phyloP scores from a whole-genome alignment of 2,329 filamentous ascomycete genomes.

The Pyrenochaeta sp. region DNA sequence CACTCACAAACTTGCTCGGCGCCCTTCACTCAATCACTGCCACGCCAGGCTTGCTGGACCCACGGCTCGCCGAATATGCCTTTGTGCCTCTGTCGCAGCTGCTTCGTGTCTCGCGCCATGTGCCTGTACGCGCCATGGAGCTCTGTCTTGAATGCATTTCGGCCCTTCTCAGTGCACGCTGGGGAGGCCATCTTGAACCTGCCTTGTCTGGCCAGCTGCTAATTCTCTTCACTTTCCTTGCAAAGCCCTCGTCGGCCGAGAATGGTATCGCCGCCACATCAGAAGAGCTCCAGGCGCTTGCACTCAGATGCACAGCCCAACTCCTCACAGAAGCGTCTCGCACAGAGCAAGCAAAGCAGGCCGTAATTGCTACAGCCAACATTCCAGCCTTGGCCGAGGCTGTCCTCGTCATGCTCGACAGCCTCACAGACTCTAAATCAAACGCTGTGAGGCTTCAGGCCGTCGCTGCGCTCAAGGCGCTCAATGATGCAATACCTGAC shows the following conservation, averaged over 20 bases:
- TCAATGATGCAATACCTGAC: conserved; percentile 73
- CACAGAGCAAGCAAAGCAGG: conserved; percentile 57
- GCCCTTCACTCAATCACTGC: conserved; percentile 47
- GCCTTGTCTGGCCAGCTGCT: conserved; percentile 84
- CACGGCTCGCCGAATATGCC: conserved; percentile 88
- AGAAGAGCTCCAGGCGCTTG: conserved; percentile 78
- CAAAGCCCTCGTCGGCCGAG: conserved; percentile 71
- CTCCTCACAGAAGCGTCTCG: conserved; percentile 69
- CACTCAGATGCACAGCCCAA: conserved; percentile 73
- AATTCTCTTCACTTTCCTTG: conserved; percentile 82
- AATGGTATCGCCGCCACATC: conserved; percentile 59
- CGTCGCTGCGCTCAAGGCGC: conserved; percentile 67
- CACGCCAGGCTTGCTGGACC: conserved; percentile 66
- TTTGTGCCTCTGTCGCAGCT: conserved; percentile 94
- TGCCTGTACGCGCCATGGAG: conserved; percentile 78
- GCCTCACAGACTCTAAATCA: conserved; percentile 70
- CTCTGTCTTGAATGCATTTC: conserved; percentile 77
- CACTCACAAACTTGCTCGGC: conserved; percentile 57
- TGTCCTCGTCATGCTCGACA: conserved; percentile 81
- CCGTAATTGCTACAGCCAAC: conserved; percentile 64
- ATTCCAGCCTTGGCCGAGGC: conserved; percentile 84
- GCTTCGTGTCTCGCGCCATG: conserved; percentile 76
- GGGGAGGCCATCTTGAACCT: conserved; percentile 75
- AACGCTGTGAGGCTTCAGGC: conserved; percentile 76
- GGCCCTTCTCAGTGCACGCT: conserved; percentile 78